Evolutionary conservation across 2,329 filamentous ascomycete species (phyloP).

Genomic region (Calonectria pauciramosa): DNA sequence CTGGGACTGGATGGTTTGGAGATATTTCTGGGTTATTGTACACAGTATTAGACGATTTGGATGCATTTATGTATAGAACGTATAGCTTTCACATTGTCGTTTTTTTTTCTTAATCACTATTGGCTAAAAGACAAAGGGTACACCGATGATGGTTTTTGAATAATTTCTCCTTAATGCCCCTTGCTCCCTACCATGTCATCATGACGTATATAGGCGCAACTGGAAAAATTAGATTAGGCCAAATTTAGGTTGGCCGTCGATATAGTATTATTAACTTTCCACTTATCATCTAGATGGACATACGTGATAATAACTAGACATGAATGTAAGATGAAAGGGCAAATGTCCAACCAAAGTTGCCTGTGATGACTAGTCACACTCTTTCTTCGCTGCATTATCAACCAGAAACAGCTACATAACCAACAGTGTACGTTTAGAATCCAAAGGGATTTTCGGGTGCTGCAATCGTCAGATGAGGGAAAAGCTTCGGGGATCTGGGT

Average conservation of each 20-base stretch:
- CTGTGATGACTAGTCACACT: slow-evolving; percentile 10
- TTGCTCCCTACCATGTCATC: not conserved
- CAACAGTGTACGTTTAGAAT: slow-evolving; percentile 51
- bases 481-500: not conserved
- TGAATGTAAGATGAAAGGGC: slow-evolving; percentile 41
- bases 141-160: not conserved
- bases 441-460: slow-evolving; percentile 69
- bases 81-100: not conserved
- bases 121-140: not conserved
- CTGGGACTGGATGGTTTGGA: slow-evolving; percentile 1
- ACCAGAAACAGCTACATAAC: slow-evolving; percentile 24
- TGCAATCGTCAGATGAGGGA: slow-evolving; percentile 44
- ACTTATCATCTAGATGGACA: slow-evolving; percentile 34
- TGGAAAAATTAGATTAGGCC: slow-evolving; percentile 37
- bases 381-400: slow-evolving; percentile 25
- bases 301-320: slow-evolving; percentile 39
- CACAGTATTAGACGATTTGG: not conserved
- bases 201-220: slow-evolving; percentile 22
- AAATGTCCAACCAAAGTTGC: slow-evolving; percentile 41
- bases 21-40: not conserved
- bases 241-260: slow-evolving; percentile 29
- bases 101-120: not conserved
- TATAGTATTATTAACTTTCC: slow-evolving; percentile 44
- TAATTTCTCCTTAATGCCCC: not conserved
- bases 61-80: slow-evolving; percentile 4